Percentiles rank a stretch among this genome's conserved stretches.
Conservation (phyloP, 2,329 filamentous ascomycete species). For the Teratosphaeria viscida region DNA sequence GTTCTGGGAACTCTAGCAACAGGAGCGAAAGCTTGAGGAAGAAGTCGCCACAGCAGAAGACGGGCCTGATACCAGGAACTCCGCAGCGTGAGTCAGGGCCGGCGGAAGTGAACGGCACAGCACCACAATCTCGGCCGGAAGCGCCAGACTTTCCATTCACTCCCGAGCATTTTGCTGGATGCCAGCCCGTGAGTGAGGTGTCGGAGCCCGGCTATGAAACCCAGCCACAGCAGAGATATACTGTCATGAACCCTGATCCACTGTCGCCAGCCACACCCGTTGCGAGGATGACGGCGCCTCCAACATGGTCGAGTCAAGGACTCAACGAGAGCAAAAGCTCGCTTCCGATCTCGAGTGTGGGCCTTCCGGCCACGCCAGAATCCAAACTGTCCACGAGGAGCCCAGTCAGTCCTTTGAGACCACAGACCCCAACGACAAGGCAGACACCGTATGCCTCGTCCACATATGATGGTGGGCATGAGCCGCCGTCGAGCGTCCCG, state of each 20-base stretch:
- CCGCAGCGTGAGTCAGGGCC: neutral
- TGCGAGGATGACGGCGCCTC: neutral
- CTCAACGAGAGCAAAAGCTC: neutral
- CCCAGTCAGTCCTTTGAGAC: constrained; percentile 4
- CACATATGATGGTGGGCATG: constrained; percentile 1
- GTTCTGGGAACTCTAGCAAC: neutral
- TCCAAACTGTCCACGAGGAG: neutral
- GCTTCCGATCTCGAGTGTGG: neutral
- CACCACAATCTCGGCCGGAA: neutral
- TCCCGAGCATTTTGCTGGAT: neutral
- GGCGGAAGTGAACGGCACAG: neutral
- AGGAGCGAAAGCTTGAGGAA: neutral
- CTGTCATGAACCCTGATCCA: neutral
- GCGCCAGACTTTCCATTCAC: neutral
- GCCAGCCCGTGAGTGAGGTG: neutral
- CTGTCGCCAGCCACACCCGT: neutral
- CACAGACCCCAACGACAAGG: neutral
- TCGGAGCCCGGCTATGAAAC: neutral
- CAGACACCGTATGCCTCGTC: constrained; percentile 9
- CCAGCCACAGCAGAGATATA: neutral
- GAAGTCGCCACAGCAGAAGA: neutral
- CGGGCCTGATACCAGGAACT: neutral
- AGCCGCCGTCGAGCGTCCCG: constrained; percentile 5
- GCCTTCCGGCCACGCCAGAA: neutral
- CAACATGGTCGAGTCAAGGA: neutral